These are phyloP conservation scores for Aureobasidium subglaciale DNA, from an alignment of 2,329 filamentous ascomycete species.

Conservation along the genomic window DNA sequence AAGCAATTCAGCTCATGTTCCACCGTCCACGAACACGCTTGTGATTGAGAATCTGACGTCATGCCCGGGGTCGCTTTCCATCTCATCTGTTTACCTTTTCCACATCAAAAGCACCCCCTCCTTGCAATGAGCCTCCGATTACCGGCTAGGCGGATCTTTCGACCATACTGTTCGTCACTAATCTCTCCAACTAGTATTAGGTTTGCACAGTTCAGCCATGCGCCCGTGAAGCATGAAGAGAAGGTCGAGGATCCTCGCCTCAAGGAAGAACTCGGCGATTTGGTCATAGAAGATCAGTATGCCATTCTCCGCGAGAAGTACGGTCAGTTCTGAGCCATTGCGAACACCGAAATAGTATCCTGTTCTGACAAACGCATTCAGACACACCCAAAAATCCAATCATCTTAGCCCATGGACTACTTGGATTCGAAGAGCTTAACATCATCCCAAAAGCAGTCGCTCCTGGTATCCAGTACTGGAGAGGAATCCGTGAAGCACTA, in stretches of 20 bases:
- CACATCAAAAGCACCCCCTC: too few relatives aligned
- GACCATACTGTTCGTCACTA: background rate
- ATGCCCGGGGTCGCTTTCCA: conserved; percentile 3
- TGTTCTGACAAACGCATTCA: background rate
- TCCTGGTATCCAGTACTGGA: conserved; percentile 57
- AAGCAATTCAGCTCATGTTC: background rate
- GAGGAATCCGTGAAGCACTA: conserved; percentile 54
- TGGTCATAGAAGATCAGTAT: conserved; percentile 53
- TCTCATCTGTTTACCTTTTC: background rate
- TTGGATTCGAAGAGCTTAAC: conserved; percentile 58
- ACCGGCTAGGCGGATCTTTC: background rate
- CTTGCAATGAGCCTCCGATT: conserved; percentile 8
- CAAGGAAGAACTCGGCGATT: background rate
- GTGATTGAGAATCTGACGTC: conserved; percentile 10
- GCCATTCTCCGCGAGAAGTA: conserved; percentile 53
- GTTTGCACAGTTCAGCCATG: background rate
- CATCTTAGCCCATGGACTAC: conserved; percentile 57
- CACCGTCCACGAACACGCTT: background rate
- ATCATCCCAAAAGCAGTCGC: conserved; percentile 32
- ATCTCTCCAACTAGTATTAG: background rate
- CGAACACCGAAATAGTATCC: background rate
- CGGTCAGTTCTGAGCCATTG: conserved; percentile 29
- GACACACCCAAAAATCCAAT: conserved; percentile 49
- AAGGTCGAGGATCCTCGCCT: conserved; percentile 11
- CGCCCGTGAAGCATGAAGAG: background rate